Evolutionary conservation across 2,329 filamentous ascomycete species (phyloP).

Genomic region (Claviceps maximensis): DNA sequence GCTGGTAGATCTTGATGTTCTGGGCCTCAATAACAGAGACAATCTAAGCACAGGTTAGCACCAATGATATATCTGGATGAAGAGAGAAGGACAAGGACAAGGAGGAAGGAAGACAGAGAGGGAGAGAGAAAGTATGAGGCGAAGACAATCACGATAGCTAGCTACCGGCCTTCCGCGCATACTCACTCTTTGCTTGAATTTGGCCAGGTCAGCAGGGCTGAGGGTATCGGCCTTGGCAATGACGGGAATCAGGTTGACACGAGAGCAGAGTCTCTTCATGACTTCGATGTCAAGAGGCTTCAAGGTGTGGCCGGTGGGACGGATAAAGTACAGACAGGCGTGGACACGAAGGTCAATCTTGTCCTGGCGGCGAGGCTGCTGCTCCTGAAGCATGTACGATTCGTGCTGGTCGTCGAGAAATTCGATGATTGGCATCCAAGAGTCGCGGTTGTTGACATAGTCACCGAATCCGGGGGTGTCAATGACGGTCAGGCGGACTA

Average conservation of each 20-base stretch:
- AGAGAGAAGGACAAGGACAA: no score
- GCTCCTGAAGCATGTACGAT: conserved; percentile 99
- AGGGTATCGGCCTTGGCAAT: conserved; percentile 98
- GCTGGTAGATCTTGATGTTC: conserved; percentile 99
- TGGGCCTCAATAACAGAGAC: conserved; percentile 92
- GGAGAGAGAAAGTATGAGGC: no score
- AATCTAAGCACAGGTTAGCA: conserved; percentile 45
- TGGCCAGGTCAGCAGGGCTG: conserved; percentile 78
- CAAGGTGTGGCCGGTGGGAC: conserved; percentile 92
- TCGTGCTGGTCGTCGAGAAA: conserved; percentile 99
- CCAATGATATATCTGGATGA: neutral
- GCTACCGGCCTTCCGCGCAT: neutral
- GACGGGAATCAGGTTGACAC: conserved; percentile 96
- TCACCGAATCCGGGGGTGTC: conserved; percentile 98
- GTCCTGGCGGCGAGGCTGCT: conserved; percentile 92
- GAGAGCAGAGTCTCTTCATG: conserved; percentile 97
- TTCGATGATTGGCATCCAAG: conserved; percentile 99
- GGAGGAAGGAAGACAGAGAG: no score
- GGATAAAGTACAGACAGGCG: conserved; percentile 97
- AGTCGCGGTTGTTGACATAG: conserved; percentile 99
- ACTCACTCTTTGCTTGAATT: conserved; percentile 88
- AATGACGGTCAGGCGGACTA: conserved; percentile 95
- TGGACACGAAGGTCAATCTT: conserved; percentile 99
- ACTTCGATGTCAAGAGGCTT: conserved; percentile 99
- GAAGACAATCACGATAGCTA: neutral